phyloP scores from a whole-genome alignment of 2,329 filamentous ascomycete species.

The Huntiella omanensis region DNA sequence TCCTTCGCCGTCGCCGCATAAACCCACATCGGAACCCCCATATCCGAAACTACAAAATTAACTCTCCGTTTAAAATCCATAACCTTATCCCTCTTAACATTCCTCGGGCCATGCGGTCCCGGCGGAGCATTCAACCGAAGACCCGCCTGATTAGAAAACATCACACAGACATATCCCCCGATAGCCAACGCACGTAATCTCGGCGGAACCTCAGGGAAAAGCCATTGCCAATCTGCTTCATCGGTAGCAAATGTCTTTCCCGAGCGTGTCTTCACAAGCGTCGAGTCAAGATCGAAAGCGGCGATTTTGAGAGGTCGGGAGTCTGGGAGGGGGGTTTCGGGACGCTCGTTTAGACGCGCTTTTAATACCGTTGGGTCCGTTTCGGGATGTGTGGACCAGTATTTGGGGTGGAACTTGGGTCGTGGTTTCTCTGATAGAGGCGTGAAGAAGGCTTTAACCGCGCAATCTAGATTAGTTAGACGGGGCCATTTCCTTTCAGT shows the following conservation, averaged over 20 bases:
- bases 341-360: no score
- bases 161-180: slow-evolving; percentile 56
- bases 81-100: slow-evolving; percentile 33
- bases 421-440: slow-evolving; percentile 70
- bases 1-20: slow-evolving; percentile 80
- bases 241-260: slow-evolving; percentile 59
- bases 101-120: slow-evolving; percentile 23
- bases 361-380: no score
- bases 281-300: slow-evolving; percentile 69
- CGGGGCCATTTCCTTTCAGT: no score
- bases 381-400: no score
- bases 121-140: slow-evolving; percentile 49
- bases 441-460: slow-evolving; percentile 73
- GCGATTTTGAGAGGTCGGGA: slow-evolving; percentile 32
- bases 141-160: slow-evolving; percentile 80
- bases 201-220: slow-evolving; percentile 51
- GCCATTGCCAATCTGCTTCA: slow-evolving; percentile 85
- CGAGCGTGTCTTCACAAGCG: slow-evolving; percentile 60
- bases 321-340: no score
- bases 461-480: slow-evolving; percentile 29
- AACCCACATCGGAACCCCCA: slow-evolving; percentile 58
- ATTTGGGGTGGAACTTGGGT: slow-evolving; percentile 21
- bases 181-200: slow-evolving; percentile 48
- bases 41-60: slow-evolving; percentile 44
- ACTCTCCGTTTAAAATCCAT: slow-evolving; percentile 71